These are phyloP conservation scores for Quercus lobata DNA, from an alignment of 331 rosid species.

Conservation along the genomic window DNA sequence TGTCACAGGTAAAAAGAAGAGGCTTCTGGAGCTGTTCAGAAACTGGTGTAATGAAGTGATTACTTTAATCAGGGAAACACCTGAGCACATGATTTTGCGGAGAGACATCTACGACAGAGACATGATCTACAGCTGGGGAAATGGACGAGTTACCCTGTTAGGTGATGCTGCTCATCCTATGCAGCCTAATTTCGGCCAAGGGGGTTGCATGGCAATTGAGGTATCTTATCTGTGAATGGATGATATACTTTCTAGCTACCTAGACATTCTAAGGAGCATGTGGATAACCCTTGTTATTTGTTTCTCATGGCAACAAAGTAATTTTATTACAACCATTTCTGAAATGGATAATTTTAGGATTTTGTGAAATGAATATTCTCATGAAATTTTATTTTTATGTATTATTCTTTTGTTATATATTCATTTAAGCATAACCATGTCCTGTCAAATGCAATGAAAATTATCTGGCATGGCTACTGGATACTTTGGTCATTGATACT, in stretches of 20 bases:
- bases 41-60: conserved; percentile 43
- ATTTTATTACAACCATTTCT: too few relatives aligned
- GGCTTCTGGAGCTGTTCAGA: conserved; percentile 27
- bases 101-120: conserved; percentile 48
- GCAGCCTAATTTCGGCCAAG: conserved; percentile 51
- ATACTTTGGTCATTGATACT: too few relatives aligned
- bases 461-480: too few relatives aligned
- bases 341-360: too few relatives aligned
- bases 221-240: conserved; percentile 1
- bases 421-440: too few relatives aligned
- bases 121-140: conserved; percentile 34
- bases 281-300: not conserved
- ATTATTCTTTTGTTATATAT: too few relatives aligned
- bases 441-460: too few relatives aligned
- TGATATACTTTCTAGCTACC: not conserved
- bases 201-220: conserved; percentile 51
- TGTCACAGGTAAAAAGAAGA: conserved; percentile 30
- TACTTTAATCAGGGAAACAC: conserved; percentile 36
- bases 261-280: not conserved
- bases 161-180: conserved; percentile 54
- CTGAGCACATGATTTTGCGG: conserved; percentile 32
- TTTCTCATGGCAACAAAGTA: too few relatives aligned
- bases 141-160: conserved; percentile 38
- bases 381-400: too few relatives aligned
- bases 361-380: too few relatives aligned